Base-by-base conservation (phyloP, 2,329 filamentous ascomycete species). In the Sclerotinia borealis region DNA sequence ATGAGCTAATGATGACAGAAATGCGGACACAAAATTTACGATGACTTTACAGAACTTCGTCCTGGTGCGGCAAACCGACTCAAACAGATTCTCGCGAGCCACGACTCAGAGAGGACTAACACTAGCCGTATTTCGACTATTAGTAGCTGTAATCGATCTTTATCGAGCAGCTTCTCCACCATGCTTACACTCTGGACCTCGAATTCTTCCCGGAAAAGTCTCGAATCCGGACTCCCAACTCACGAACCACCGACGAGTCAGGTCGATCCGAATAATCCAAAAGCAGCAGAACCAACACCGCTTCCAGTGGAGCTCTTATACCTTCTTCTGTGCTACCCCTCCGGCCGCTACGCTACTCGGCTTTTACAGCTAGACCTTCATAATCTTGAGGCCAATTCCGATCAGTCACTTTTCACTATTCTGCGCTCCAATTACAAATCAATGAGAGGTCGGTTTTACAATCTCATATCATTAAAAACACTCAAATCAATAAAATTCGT, bases 401-500 rank as follows among this genome's bases (percentile, higher is more conserved):
- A 71, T 39, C 61, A 64, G 48, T 25, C 45, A 1, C 60, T 69
- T 11, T 71, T 71, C 59, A 59, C 59, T 29, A 13, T 66, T 17
- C 58, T 70, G 1, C 56, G 66, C 2, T 7, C 9, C 2, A 52
- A 61, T 5, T 70, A 71, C 25, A 43, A 37, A 10, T 45, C 39
- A 2, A 64, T 67, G 60, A 50, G 62, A 19, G 54, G 63, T 29
- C 52, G 22, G 36, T 69, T 50, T 43, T 9, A 54, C 0, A 63
- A 56, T 1, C 47, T 17, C 2, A n/a, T 67, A 6, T 69, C 68
- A 2, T 45, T 71, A 0, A 59, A 63, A 7, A 68, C 48, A 3
- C 59, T 69, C 3, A 39, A 22, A 29, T 63, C 55, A n/a, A 68
- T 71, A 45, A 70, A 68, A 22, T 71, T 71, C 25, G 68, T 70